Conservation (phyloP, 371 early-diverging fungal species). For the Saksenaea oblongispora region DNA sequence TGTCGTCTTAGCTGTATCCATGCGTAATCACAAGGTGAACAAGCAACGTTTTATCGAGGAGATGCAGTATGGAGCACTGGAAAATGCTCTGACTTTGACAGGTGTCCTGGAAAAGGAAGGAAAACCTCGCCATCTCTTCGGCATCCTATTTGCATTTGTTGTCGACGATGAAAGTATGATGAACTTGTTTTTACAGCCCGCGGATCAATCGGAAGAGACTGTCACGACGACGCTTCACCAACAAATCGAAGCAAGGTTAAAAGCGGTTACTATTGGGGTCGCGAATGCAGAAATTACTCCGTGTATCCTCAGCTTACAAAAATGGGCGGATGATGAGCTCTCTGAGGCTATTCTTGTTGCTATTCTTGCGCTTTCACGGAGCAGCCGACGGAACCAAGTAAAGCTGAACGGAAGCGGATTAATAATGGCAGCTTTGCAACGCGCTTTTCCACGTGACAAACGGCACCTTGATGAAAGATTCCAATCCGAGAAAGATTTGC, state of each 20-base stretch:
- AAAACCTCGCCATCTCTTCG: conserved; percentile 50
- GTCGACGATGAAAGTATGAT: conserved; percentile 50
- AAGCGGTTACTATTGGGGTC: conserved; percentile 27
- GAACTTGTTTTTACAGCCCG: conserved; percentile 46
- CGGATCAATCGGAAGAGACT: not conserved
- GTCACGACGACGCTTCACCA: not conserved
- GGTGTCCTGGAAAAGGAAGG: conserved; percentile 49
- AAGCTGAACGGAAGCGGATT: conserved; percentile 62
- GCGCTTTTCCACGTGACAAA: conserved; percentile 39
- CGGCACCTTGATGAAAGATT: conserved; percentile 8
- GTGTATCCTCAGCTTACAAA: conserved; percentile 54
- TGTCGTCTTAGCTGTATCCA: conserved; percentile 57
- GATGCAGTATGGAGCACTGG: conserved; percentile 58
- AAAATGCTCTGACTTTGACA: conserved; percentile 64
- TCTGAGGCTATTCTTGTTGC: conserved; percentile 48
- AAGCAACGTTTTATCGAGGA: conserved; percentile 54
- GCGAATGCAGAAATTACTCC: conserved; percentile 61
- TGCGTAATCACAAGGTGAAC: conserved; percentile 59
- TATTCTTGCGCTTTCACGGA: conserved; percentile 50
- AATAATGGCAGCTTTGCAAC: conserved; percentile 49
- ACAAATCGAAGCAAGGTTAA: conserved; percentile 31
- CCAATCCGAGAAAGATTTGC: conserved; percentile 31
- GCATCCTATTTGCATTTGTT: conserved; percentile 65
- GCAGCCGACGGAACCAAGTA: conserved; percentile 66
- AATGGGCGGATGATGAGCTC: conserved; percentile 41